Percentiles rank a stretch among this genome's conserved stretches.
Evolutionary conservation across 331 rosid genomes (phyloP).

Genomic region (Stylosanthes scabra): DNA sequence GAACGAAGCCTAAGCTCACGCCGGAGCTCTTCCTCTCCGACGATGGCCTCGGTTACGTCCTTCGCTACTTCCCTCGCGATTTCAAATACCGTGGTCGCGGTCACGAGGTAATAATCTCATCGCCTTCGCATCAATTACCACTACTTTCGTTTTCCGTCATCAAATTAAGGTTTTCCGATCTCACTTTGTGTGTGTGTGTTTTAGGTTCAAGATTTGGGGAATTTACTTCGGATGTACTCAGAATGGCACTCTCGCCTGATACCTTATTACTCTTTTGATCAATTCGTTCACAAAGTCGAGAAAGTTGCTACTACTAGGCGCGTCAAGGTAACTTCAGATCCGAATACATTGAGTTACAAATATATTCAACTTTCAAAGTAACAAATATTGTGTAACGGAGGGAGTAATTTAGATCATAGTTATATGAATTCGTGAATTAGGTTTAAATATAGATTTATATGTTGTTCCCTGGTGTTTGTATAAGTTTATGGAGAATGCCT

Average conservation of each 20-base stretch:
- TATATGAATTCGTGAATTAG: too few species aligned
- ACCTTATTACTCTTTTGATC: slow-evolving; percentile 81
- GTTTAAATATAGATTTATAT: too few species aligned
- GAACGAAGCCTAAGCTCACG: slow-evolving; percentile 82
- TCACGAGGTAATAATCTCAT: slow-evolving; percentile 63
- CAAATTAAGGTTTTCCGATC: neutral
- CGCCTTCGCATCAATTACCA: neutral
- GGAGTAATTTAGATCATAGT: too few species aligned
- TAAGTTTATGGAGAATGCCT: slow-evolving; percentile 11
- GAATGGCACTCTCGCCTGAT: slow-evolving; percentile 90
- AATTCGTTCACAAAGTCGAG: slow-evolving; percentile 82
- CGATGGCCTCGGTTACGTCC: slow-evolving; percentile 92
- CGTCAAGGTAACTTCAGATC: slow-evolving; percentile 58
- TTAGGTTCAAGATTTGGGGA: slow-evolving; percentile 74
- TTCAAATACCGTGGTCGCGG: slow-evolving; percentile 91
- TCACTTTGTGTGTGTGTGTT: neutral
- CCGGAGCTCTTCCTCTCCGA: slow-evolving; percentile 86
- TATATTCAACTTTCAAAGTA: too few species aligned
- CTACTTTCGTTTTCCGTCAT: too few species aligned
- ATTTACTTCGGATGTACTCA: slow-evolving; percentile 65
- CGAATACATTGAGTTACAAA: neutral
- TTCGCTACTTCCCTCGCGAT: slow-evolving; percentile 86
- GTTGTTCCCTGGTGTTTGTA: neutral
- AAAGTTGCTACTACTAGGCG: slow-evolving; percentile 82
- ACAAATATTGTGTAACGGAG: too few species aligned